Evolutionary conservation across 2,329 filamentous ascomycete species (phyloP).

Genomic region (Ceratocystiopsis brevicomis): DNA sequence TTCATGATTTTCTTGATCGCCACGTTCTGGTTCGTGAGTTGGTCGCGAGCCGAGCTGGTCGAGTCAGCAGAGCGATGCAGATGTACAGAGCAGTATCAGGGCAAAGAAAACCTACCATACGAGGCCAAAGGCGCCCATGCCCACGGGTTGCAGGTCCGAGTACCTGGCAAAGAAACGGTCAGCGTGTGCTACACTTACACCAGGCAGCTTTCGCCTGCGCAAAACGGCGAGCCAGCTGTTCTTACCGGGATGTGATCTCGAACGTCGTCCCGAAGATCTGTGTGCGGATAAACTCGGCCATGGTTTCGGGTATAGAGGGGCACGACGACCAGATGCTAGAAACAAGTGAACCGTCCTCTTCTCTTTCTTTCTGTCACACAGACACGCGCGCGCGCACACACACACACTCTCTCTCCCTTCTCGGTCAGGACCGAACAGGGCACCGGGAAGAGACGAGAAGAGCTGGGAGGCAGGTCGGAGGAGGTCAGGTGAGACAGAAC

Average conservation of each 20-base stretch:
- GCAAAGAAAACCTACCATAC: slow-evolving; percentile 48
- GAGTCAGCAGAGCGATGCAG: background rate
- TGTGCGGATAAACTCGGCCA: slow-evolving; percentile 98
- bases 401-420: too few relatives aligned
- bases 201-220: background rate
- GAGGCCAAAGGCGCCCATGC: slow-evolving; percentile 96
- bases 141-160: slow-evolving; percentile 92
- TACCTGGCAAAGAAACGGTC: slow-evolving; percentile 38
- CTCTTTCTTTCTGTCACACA: background rate
- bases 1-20: slow-evolving; percentile 99
- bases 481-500: background rate
- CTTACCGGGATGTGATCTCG: slow-evolving; percentile 93
- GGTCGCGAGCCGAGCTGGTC: slow-evolving; percentile 78
- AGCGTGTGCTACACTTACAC: too few relatives aligned
- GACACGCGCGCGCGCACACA: too few relatives aligned
- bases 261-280: slow-evolving; percentile 99
- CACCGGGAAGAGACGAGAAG: background rate
- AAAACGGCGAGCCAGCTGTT: background rate
- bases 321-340: background rate
- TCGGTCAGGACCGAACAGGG: background rate
- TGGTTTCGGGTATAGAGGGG: slow-evolving; percentile 27
- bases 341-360: background rate
- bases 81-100: background rate
- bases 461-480: too few relatives aligned
- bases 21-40: slow-evolving; percentile 90